A percentile compares a stretch with the other conserved stretches of the same genome.
Conservation (phyloP, 805 yeast genomes). For the Candida sphagnicola region DNA sequence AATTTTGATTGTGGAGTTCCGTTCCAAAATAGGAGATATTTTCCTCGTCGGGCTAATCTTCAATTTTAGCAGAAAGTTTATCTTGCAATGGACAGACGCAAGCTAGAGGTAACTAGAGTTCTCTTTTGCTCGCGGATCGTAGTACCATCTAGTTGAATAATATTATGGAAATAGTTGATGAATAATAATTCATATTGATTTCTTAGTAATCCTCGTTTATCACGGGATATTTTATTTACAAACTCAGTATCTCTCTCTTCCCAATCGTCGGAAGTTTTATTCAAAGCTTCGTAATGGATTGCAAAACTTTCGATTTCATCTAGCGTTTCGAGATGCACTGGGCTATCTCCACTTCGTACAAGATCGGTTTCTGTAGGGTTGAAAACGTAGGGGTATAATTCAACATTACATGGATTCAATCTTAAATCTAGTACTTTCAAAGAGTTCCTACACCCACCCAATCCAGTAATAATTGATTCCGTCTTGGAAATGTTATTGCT, state of each 20-base stretch:
- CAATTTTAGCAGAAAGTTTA: too few relatives aligned
- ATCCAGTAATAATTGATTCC: constrained; percentile 27
- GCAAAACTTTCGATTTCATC: constrained; percentile 53
- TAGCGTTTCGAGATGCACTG: constrained; percentile 41
- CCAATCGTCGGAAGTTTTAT: constrained; percentile 36
- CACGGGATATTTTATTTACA: constrained; percentile 16
- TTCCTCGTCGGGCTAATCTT: neutral
- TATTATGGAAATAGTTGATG: constrained; percentile 27
- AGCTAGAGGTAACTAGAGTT: constrained; percentile 3
- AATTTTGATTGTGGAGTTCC: neutral
- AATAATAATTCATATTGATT: constrained; percentile 32
- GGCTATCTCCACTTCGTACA: constrained; percentile 17
- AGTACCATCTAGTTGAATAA: constrained; percentile 37
- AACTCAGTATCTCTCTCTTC: constrained; percentile 30
- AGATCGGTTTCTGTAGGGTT: constrained; percentile 39
- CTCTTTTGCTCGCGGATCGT: constrained; percentile 14
- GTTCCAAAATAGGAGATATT: neutral
- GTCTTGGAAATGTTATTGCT: constrained; percentile 42
- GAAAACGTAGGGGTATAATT: constrained; percentile 51
- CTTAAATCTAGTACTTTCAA: constrained; percentile 44
- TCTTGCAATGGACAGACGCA: too few relatives aligned
- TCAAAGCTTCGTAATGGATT: constrained; percentile 41
- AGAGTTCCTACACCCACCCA: constrained; percentile 25
- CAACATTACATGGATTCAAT: constrained; percentile 45
- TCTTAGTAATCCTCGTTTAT: constrained; percentile 19